A percentile compares a stretch with the other conserved stretches of the same genome.
phyloP scores from a whole-genome alignment of 2,329 filamentous ascomycete species.

The Tolypocladium sp. region DNA sequence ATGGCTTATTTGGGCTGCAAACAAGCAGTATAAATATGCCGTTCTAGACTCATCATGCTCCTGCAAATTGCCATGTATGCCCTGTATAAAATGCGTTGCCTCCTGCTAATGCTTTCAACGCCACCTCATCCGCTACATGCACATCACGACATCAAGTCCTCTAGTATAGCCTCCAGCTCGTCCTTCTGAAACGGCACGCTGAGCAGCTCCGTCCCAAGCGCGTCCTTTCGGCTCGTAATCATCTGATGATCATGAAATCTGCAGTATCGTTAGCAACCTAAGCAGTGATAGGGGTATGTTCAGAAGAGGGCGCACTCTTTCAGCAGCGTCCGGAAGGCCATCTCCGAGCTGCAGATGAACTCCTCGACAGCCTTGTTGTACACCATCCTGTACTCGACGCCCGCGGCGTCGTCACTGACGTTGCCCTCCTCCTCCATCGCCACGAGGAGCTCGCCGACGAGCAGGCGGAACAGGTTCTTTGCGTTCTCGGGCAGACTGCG shows the following conservation, averaged over 20 bases:
- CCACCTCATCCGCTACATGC: neutral
- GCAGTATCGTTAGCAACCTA: conserved; percentile 15
- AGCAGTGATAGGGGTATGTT: neutral
- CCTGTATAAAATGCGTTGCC: too few relatives aligned
- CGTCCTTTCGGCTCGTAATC: conserved; percentile 82
- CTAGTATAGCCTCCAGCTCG: conserved; percentile 80
- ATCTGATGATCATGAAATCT: conserved; percentile 97
- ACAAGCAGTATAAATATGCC: neutral
- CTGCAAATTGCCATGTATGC: neutral
- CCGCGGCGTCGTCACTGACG: conserved; percentile 40
- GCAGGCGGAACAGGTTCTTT: conserved; percentile 71
- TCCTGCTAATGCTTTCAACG: neutral
- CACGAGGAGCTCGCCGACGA: conserved; percentile 76
- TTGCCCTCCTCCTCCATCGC: conserved; percentile 53
- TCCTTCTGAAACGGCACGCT: conserved; percentile 79
- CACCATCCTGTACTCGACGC: conserved; percentile 81
- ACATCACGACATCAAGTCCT: conserved; percentile 48
- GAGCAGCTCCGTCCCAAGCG: conserved; percentile 73
- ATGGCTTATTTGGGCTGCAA: neutral
- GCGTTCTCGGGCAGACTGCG: conserved; percentile 89
- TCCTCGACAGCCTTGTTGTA: conserved; percentile 96
- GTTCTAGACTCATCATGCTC: neutral
- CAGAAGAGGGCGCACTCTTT: conserved; percentile 60
- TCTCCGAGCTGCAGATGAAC: conserved; percentile 93
- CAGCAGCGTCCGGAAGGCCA: conserved; percentile 85